These are phyloP conservation scores for Colletotrichum shisoi DNA, from an alignment of 2,329 filamentous ascomycete genomes.

Conservation along the genomic window DNA sequence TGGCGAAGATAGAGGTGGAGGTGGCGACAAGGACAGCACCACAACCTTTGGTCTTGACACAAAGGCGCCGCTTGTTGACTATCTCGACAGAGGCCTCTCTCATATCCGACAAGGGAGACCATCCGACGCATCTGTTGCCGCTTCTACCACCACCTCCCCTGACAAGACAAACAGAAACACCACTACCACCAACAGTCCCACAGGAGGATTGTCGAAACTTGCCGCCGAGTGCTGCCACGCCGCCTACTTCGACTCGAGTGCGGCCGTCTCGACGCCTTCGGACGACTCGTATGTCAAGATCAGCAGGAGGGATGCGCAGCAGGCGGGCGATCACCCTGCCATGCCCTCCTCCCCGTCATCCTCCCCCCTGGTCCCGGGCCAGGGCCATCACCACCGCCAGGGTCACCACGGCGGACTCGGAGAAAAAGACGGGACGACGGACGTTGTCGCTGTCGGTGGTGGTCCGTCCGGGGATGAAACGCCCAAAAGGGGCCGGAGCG, in stretches of 20 bases:
- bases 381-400: constrained; percentile 6
- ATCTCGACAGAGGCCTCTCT: constrained; percentile 57
- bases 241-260: constrained; percentile 42
- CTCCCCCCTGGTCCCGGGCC: constrained; percentile 1
- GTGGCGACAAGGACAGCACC: constrained; percentile 17
- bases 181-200: constrained; percentile 39
- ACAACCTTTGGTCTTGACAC: constrained; percentile 47
- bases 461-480: constrained; percentile 34
- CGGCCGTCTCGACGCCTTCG: constrained; percentile 18
- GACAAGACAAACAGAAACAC: neutral
- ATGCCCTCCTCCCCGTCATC: neutral
- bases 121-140: neutral
- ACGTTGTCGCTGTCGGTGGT: constrained; percentile 17
- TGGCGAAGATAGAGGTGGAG: neutral
- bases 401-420: constrained; percentile 10
- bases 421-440: constrained; percentile 32
- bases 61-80: constrained; percentile 58
- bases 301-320: constrained; percentile 41
- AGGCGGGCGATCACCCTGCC: constrained; percentile 20
- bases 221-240: constrained; percentile 41
- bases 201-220: constrained; percentile 46
- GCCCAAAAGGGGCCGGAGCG: constrained; percentile 45
- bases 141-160: neutral
- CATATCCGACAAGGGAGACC: constrained; percentile 51
- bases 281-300: constrained; percentile 39